Percentiles rank a stretch among this genome's conserved stretches.
Conservation (phyloP, 2,329 filamentous ascomycete genomes). For the Ilyonectria destructans region DNA sequence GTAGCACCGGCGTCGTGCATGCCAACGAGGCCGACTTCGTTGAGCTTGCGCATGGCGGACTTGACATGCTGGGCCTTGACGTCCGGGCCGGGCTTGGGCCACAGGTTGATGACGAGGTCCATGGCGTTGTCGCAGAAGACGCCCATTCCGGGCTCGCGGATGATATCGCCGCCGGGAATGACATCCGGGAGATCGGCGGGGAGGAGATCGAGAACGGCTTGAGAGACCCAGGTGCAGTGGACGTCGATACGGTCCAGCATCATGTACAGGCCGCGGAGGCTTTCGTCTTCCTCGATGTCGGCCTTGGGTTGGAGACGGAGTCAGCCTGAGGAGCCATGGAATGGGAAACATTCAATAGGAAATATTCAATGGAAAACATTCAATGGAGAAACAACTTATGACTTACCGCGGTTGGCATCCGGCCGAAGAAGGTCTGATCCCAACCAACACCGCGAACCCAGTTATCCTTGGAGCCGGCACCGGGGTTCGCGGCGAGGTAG, state of each 20-base stretch:
- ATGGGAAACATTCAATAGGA: no score
- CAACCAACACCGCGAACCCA: slow-evolving; percentile 81
- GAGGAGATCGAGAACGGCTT: slow-evolving; percentile 74
- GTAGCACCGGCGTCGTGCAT: slow-evolving; percentile 79
- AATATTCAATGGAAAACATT: not conserved
- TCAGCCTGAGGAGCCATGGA: not conserved
- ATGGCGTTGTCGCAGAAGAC: slow-evolving; percentile 85
- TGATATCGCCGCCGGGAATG: slow-evolving; percentile 76
- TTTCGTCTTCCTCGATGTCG: slow-evolving; percentile 69
- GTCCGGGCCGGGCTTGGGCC: slow-evolving; percentile 70
- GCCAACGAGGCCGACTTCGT: slow-evolving; percentile 77
- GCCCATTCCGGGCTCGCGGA: slow-evolving; percentile 74
- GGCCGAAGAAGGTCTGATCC: slow-evolving; percentile 78
- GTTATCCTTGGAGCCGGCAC: slow-evolving; percentile 67
- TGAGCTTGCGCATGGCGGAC: slow-evolving; percentile 75
- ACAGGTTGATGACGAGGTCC: slow-evolving; percentile 71
- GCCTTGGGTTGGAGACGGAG: slow-evolving; percentile 55
- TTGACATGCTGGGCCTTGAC: slow-evolving; percentile 70
- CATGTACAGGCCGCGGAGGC: slow-evolving; percentile 72
- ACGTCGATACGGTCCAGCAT: slow-evolving; percentile 81
- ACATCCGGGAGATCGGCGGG: slow-evolving; percentile 66
- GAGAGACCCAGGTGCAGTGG: slow-evolving; percentile 80
- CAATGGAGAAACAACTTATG: not conserved
- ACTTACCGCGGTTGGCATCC: slow-evolving; percentile 76
- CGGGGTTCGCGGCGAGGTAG: slow-evolving; percentile 67